phyloP scores from a whole-genome alignment of 73 alveolate species.

The Blepharisma japonicum region DNA sequence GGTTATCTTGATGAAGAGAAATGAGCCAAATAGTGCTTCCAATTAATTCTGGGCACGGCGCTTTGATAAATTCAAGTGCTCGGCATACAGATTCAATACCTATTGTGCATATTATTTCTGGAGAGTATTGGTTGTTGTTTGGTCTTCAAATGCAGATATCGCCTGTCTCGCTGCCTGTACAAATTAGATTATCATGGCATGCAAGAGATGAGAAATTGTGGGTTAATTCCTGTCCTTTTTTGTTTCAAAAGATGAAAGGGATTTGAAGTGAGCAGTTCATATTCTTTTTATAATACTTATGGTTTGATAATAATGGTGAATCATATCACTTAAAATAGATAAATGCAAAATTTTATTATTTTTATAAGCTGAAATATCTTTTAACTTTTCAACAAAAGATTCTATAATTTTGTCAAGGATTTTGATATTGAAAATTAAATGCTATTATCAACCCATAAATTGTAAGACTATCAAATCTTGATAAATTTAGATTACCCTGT shows the following conservation, averaged over 20 bases:
- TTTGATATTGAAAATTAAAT: too few relatives aligned
- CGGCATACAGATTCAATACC: neutral
- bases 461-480: too few relatives aligned
- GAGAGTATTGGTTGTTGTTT: neutral
- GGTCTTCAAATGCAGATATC: neutral
- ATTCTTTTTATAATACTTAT: too few relatives aligned
- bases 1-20: neutral
- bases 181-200: neutral
- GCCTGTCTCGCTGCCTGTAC: constrained; percentile 1
- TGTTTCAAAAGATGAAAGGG: neutral
- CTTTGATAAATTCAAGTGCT: neutral
- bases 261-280: neutral
- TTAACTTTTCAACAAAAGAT: too few relatives aligned
- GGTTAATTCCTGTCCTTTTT: neutral
- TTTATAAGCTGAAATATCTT: too few relatives aligned
- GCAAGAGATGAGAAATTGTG: neutral
- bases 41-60: neutral
- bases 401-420: too few relatives aligned
- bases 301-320: too few relatives aligned
- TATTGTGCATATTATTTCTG: constrained; percentile 5
- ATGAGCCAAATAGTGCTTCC: neutral
- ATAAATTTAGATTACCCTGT: too few relatives aligned
- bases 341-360: too few relatives aligned
- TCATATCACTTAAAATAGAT: too few relatives aligned
- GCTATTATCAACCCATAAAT: too few relatives aligned